phyloP scores from a whole-genome alignment of 306 rosid species.

The Castanea mollissima region DNA sequence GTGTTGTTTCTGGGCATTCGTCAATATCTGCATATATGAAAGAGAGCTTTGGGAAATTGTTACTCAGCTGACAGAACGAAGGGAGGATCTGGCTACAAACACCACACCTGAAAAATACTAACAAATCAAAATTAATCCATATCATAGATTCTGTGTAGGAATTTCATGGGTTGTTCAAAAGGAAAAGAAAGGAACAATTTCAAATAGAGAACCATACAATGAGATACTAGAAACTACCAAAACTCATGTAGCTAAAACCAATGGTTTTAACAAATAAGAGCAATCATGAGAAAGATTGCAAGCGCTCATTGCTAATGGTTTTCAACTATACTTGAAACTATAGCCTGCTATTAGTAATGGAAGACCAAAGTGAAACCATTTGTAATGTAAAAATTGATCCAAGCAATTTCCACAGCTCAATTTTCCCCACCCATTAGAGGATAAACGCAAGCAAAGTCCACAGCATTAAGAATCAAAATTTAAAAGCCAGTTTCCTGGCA shows the following conservation, averaged over 20 bases:
- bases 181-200: not conserved
- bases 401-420: not conserved
- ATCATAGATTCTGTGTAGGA: not conserved
- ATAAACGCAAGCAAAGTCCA: no score
- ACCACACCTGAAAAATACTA: slow-evolving; percentile 58
- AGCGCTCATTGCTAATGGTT: not conserved
- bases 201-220: not conserved
- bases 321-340: not conserved
- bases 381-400: no score
- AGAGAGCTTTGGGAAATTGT: slow-evolving; percentile 63
- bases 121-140: not conserved
- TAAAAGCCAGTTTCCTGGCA: not conserved
- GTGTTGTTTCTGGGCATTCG: slow-evolving; percentile 89
- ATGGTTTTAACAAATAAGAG: not conserved
- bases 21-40: slow-evolving; percentile 81
- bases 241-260: not conserved
- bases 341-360: not conserved
- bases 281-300: not conserved
- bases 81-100: slow-evolving; percentile 83
- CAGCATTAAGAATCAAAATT: not conserved
- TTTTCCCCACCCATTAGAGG: no score
- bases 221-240: not conserved
- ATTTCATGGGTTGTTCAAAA: not conserved
- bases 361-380: no score
- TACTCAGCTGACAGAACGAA: slow-evolving; percentile 64